Percentiles rank a stretch among this genome's conserved stretches.
These are phyloP conservation scores for Collybia mongolica DNA, from an alignment of 768 basidiomycete species.

Conservation along the genomic window DNA sequence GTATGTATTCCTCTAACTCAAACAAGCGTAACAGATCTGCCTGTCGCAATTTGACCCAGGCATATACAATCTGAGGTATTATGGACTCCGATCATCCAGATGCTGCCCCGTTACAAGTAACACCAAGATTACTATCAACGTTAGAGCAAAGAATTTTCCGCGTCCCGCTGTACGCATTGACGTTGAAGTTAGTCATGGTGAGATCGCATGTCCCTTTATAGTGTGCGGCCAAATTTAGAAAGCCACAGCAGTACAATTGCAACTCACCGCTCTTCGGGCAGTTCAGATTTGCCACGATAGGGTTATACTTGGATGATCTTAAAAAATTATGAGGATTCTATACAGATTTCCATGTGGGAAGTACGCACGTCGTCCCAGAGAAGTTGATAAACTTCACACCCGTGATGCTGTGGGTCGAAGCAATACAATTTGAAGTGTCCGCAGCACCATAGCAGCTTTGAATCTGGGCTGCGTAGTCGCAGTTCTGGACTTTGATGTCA, in stretches of 20 bases:
- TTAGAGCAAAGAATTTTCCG: constrained; percentile 22
- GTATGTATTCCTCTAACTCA: no score
- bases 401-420: constrained; percentile 22
- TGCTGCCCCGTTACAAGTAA: constrained; percentile 25
- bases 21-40: no score
- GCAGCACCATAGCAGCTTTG: constrained; percentile 27
- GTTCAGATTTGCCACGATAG: constrained; percentile 25
- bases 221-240: no score
- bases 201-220: constrained; percentile 22
- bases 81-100: constrained; percentile 13
- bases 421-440: constrained; percentile 15
- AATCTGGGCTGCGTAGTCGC: constrained; percentile 31
- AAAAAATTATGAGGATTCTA: background rate
- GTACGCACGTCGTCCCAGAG: constrained; percentile 25
- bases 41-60: no score
- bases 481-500: constrained; percentile 25
- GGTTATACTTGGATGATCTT: constrained; percentile 22
- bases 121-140: constrained; percentile 22
- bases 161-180: constrained; percentile 23
- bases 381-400: constrained; percentile 23
- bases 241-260: no score
- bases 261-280: constrained; percentile 15
- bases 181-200: constrained; percentile 18
- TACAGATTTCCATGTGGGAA: background rate
- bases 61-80: no score